Base-by-base conservation (phyloP, 768 basidiomycete genomes). In the Phlebiopsis flavidoalba region DNA sequence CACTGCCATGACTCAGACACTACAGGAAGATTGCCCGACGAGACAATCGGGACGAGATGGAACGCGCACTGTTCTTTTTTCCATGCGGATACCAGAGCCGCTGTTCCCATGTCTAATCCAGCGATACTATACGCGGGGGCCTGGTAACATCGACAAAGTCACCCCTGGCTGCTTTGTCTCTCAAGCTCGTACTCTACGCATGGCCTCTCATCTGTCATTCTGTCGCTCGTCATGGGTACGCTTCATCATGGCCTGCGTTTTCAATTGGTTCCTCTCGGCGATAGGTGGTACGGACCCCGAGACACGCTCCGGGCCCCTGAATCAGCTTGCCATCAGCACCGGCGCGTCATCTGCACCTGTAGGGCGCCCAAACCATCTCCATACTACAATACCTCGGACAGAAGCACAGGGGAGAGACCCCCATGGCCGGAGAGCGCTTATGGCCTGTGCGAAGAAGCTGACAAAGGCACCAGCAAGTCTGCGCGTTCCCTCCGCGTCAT, bases 121-220 rank as follows among this genome's bases (percentile, higher is more conserved):
- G 67, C 86, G 97, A 12, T 99, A 97, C 73, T 84, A 84, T 54
- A 95, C 95, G 0, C n/a, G n/a, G n/a, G n/a, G n/a, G n/a, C n/a
- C n/a, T 6, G 97, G 97, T 21, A 89, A 91, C 71, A 98, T 99
- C 64, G 97, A 98, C 79, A 97, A 98, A 75, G 80, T 97, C 70
- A 88, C 95, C 0, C 93, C 97, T 6, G 96, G 96, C 8, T 99
- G 97, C 74, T 95, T 98, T 74, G 85, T 94, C 43, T 89, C 94
- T 35, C 82, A 85, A 50, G 79, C 98, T 26, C 85, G 98, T 72
- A 87, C 98, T 55, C 85, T 99, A 60, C 91, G 98, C 36, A 74
- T 98, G 63, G 87, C 26, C 26, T 31, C 26, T 31, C 26, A 31
- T 31, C 26, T n/a, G 26, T 31, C 26, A 51, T 51, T 26, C 84